Conservation (phyloP, 805 yeast species). For the Candida nanaspora region DNA sequence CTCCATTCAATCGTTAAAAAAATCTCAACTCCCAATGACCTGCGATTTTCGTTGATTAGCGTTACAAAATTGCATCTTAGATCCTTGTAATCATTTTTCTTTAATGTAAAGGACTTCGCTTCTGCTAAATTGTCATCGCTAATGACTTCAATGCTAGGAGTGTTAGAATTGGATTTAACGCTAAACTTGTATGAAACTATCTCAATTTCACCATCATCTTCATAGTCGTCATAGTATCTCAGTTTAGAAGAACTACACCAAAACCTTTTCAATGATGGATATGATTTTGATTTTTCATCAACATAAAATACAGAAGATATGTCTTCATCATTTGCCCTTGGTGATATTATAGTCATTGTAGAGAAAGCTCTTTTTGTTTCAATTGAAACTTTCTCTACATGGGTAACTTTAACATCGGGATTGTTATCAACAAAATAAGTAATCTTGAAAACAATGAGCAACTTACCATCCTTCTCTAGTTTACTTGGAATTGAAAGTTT, state of each 20-base stretch:
- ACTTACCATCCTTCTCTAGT: slow-evolving; percentile 2
- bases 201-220: slow-evolving; percentile 5
- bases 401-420: slow-evolving; percentile 22
- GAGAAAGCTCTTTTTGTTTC: slow-evolving; percentile 26
- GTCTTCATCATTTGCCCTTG: slow-evolving; percentile 20
- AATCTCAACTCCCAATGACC: background rate
- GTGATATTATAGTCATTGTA: slow-evolving; percentile 22
- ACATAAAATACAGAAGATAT: slow-evolving; percentile 22
- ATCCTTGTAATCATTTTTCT: background rate
- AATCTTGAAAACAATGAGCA: slow-evolving; percentile 13
- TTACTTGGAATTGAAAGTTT: slow-evolving; percentile 15
- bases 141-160: background rate
- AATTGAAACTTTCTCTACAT: slow-evolving; percentile 13
- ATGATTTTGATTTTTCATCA: background rate
- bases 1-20: background rate
- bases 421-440: slow-evolving; percentile 23
- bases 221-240: background rate
- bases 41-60: background rate
- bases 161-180: background rate
- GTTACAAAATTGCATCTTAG: background rate
- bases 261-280: background rate
- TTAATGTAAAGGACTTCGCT: background rate
- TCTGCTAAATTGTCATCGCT: background rate
- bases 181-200: background rate
- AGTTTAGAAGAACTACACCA: slow-evolving; percentile 1